Base-by-base conservation (phyloP, 2,329 filamentous ascomycete genomes). In the Plectosphaerella plurivora region DNA sequence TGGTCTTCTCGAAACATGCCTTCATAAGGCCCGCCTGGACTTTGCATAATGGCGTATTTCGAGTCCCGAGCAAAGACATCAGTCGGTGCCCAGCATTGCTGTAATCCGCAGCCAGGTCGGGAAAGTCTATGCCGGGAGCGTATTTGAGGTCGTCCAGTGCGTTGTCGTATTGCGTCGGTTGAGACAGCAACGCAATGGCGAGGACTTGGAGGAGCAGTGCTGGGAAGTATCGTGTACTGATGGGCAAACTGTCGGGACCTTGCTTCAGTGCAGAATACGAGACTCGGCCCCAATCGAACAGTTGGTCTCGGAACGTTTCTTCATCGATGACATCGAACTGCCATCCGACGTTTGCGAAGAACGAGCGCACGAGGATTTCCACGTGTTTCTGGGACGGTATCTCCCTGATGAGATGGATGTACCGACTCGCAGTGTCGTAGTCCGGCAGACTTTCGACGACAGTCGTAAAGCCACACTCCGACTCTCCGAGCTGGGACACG, bases 251-350 rank as follows among this genome's bases (percentile, higher is more conserved):
- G 25, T 49, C 39, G 25, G 53, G 53, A 14, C 35, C 46, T 18
- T 52, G 49, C 15, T 49, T 52, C 36, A 51, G 46, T 18, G 41
- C 18, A 15, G 36, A 15, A 50, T 54, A 51, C 39, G 53, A 41
- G 15, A 54, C 41, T 18, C 42, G 18, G 14, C 35, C 44, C 53
- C 53, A 54, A 12, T 16, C 4, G 16, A 16, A 46, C 15, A 54
- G 53, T 41, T 54, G 35, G n/a, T 36, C 24, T 12, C 24, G 24
- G 36, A 54, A 54, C n/a, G 44, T 47, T 18, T 20, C 22, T 35
- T 54, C 53, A 39, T 54, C 53, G 15, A 54, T 41, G 25, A 54
- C 49, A 36, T 54, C 53, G 47, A 52, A 54, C 14, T 54, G 53
- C 53, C 53, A 54, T 46, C 45, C 45, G 10, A 54, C 37, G 15